Base-by-base conservation (phyloP, 2,329 filamentous ascomycete species). In the Ascomycota sp. region DNA sequence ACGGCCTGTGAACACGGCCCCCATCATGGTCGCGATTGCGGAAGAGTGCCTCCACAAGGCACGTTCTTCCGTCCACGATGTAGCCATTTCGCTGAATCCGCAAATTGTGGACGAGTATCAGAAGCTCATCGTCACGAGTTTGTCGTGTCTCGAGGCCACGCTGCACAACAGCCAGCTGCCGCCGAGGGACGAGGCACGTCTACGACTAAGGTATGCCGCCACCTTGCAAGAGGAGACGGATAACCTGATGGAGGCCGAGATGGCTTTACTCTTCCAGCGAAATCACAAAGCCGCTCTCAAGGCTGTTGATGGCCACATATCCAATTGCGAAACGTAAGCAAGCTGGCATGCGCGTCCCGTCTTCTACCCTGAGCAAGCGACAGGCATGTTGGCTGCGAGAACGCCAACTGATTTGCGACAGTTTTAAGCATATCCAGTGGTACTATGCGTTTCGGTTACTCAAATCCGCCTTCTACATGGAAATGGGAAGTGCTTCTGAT, bases 401-500 rank as follows among this genome's bases (percentile, higher is more conserved):
- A n/a, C n/a, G n/a, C n/a, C n/a, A n/a, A n/a, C n/a, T n/a, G n/a
- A n/a, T n/a, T n/a, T n/a, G n/a, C n/a, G n/a, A 20, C 35, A 69
- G 59, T 23, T 73, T 70, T 42, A 69, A 73, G 43, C 73, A 78
- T 40, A 56, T 64, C 7, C 65, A 71, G 29, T 86, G 79, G 79
- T 62, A 75, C 11, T 86, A 85, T 44, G 75, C 74, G 1, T 77
- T 85, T 41, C 70, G 77, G 7, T 70, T 86, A 27, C 52, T 85
- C 10, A 77, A 79, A 38, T 69, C 75, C 0, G 69, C 75, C 0
- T 64, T 83, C 27, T 68, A 75, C 34, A 53, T 81, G 29, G 65
- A 78, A 39, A 59, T 63, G 28, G 59, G 64, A 4, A 66, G 57
- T 26, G 59, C 64, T 8, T 61, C 67, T 9, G 79, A 85, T 34